Evolutionary conservation across 345 rosid genomes (phyloP).

Genomic region (Citropsis articulata): DNA sequence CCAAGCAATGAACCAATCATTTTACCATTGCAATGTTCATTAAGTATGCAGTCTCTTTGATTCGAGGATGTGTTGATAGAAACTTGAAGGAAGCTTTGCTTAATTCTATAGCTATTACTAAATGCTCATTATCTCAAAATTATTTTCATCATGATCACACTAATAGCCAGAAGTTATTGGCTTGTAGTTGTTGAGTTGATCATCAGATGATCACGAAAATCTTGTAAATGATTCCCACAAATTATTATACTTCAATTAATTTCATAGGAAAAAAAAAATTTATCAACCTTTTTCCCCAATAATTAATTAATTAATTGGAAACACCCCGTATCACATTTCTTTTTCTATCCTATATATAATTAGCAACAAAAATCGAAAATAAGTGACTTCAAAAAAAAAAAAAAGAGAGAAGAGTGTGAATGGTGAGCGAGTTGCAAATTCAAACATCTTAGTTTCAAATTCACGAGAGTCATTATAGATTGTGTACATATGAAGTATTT

Average conservation of each 20-base stretch:
- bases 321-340: too few species aligned
- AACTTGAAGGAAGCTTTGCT: slow-evolving; percentile 21
- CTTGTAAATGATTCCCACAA: background rate
- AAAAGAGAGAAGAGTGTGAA: too few species aligned
- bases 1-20: slow-evolving; percentile 27
- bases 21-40: slow-evolving; percentile 24
- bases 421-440: too few species aligned
- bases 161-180: slow-evolving; percentile 4
- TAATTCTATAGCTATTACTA: slow-evolving; percentile 7
- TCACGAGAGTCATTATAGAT: too few species aligned
- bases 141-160: slow-evolving; percentile 8
- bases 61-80: slow-evolving; percentile 2
- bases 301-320: too few species aligned
- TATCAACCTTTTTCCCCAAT: too few species aligned
- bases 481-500: too few species aligned
- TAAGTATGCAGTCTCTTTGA: slow-evolving; percentile 23
- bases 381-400: too few species aligned
- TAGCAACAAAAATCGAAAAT: too few species aligned
- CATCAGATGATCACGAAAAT: background rate
- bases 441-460: too few species aligned
- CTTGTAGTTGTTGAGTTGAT: slow-evolving; percentile 16
- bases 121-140: slow-evolving; percentile 13
- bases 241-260: background rate
- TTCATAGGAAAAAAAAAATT: background rate
- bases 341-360: too few species aligned